phyloP scores from a whole-genome alignment of 768 basidiomycete genomes.

The Candolleomyces eurysporus region DNA sequence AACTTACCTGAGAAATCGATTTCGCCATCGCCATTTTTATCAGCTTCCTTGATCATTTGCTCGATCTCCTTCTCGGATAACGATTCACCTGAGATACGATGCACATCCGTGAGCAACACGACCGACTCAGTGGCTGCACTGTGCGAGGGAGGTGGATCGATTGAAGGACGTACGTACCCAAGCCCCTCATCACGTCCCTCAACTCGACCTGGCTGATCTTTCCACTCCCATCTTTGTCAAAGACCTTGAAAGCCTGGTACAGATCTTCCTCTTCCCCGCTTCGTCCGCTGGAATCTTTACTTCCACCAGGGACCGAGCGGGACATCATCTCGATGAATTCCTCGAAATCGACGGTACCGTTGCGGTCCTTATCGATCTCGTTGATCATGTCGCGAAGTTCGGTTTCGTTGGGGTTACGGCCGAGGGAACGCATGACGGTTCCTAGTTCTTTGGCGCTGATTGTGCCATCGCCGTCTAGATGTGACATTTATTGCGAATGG shows the following conservation, averaged over 20 bases:
- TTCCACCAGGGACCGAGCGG: constrained; percentile 5
- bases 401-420: constrained; percentile 41
- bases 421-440: constrained; percentile 45
- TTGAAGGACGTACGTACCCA: constrained; percentile 46
- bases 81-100: constrained; percentile 47
- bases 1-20: constrained; percentile 71
- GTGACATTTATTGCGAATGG: background rate
- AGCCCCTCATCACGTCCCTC: constrained; percentile 87
- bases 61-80: constrained; percentile 76
- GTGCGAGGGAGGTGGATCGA: background rate
- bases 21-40: constrained; percentile 80
- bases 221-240: constrained; percentile 95
- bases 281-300: background rate
- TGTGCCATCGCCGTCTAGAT: constrained; percentile 44
- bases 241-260: constrained; percentile 94
- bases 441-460: constrained; percentile 47
- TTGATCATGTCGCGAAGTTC: constrained; percentile 45
- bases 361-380: constrained; percentile 41
- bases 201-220: constrained; percentile 85
- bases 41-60: constrained; percentile 92
- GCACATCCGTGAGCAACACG: constrained; percentile 26
- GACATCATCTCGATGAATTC: constrained; percentile 48
- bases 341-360: constrained; percentile 44
- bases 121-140: too few relatives aligned
- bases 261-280: constrained; percentile 78